These are phyloP conservation scores for Leonotis leonurus DNA, from an alignment of 257 asterid species.

Conservation along the genomic window DNA sequence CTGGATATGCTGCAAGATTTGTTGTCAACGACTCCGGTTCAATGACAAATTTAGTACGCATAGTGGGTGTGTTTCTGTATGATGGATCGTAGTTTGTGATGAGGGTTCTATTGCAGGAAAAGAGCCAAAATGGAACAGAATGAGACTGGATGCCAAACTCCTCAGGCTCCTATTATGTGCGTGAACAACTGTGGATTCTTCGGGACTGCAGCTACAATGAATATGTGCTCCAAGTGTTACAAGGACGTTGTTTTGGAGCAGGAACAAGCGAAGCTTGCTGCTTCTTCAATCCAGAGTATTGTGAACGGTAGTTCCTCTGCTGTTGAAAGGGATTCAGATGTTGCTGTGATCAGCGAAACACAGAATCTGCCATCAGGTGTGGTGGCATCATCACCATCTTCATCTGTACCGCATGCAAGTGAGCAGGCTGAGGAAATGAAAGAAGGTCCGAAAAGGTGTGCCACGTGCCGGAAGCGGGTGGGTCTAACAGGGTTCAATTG, in stretches of 20 bases:
- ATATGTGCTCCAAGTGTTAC: constrained; percentile 78
- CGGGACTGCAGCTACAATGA: constrained; percentile 61
- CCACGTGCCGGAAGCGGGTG: constrained; percentile 47
- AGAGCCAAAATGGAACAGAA: constrained; percentile 46
- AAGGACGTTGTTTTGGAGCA: constrained; percentile 48
- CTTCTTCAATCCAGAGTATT: constrained; percentile 55
- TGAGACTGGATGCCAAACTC: constrained; percentile 60
- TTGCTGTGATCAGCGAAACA: constrained; percentile 6
- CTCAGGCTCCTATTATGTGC: constrained; percentile 56
- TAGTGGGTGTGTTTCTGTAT: not conserved
- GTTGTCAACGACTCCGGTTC: not conserved
- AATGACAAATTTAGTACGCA: not conserved
- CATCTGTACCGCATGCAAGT: constrained; percentile 13
- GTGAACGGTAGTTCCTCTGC: constrained; percentile 41
- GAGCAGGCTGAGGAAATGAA: constrained; percentile 25
- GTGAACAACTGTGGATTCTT: constrained; percentile 63
- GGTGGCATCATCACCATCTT: constrained; percentile 23
- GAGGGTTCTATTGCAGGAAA: constrained; percentile 25
- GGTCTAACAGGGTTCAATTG: constrained; percentile 59
- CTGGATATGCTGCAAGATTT: not conserved
- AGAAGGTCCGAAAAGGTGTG: constrained; percentile 51
- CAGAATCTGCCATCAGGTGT: constrained; percentile 13
- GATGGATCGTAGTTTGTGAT: not conserved
- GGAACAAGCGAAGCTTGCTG: constrained; percentile 53
- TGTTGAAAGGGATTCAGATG: constrained; percentile 17